These are phyloP conservation scores for Calocybe gangraenosa DNA, from an alignment of 768 basidiomycete genomes.

Conservation along the genomic window DNA sequence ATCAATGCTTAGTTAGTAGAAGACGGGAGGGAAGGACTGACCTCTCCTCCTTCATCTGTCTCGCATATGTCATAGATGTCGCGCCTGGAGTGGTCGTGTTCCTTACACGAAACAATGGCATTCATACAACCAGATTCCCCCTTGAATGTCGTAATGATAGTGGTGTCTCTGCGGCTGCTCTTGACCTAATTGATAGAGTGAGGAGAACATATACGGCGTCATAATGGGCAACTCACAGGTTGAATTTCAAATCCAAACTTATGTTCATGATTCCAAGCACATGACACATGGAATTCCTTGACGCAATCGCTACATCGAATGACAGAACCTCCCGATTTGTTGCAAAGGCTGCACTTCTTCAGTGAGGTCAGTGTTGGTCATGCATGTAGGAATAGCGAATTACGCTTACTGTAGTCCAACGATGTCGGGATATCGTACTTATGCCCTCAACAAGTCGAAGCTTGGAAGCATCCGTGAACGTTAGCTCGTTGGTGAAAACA, in stretches of 20 bases:
- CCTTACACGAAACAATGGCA: constrained; percentile 73
- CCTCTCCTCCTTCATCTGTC: constrained; percentile 77
- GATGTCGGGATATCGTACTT: constrained; percentile 61
- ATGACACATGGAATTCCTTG: constrained; percentile 80
- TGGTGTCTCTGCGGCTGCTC: constrained; percentile 65
- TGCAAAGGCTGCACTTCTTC: constrained; percentile 76
- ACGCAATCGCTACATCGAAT: constrained; percentile 81
- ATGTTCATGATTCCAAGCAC: constrained; percentile 83
- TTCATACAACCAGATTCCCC: constrained; percentile 77
- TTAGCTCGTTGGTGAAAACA: constrained; percentile 82
- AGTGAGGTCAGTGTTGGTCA: constrained; percentile 7
- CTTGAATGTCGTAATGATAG: constrained; percentile 67
- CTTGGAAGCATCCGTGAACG: constrained; percentile 68
- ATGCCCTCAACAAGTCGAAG: constrained; percentile 86
- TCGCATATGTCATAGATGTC: constrained; percentile 84
- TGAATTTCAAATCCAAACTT: constrained; percentile 93
- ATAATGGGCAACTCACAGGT: constrained; percentile 44
- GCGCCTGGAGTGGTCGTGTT: constrained; percentile 62
- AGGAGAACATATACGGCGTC: no score
- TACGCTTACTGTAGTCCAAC: constrained; percentile 68
- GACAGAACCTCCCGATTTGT: constrained; percentile 69
- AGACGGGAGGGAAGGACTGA: constrained; percentile 29
- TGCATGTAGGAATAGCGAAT: not conserved
- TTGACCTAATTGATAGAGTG: constrained; percentile 58
- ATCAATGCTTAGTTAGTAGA: constrained; percentile 4